Conservation (phyloP, 495 filamentous ascomycete genomes). For the Parathielavia appendiculata region DNA sequence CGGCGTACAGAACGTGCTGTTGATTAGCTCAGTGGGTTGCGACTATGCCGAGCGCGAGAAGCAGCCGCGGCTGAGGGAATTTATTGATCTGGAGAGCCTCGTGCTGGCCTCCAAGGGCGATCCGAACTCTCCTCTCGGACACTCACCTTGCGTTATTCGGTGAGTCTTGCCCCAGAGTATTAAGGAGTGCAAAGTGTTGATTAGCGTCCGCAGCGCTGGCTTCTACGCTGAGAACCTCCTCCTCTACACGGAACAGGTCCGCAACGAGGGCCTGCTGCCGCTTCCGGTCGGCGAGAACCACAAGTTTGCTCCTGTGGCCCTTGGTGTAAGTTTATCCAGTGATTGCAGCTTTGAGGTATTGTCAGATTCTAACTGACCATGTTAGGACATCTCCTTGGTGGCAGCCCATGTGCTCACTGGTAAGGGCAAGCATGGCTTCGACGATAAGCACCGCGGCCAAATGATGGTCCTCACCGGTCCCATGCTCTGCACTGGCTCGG, state of each 20-base stretch:
- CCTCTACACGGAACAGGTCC: constrained; percentile 44
- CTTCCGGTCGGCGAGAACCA: constrained; percentile 48
- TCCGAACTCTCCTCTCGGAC: constrained; percentile 34
- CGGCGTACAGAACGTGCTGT: constrained; percentile 45
- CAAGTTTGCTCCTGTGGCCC: constrained; percentile 51
- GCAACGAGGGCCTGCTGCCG: constrained; percentile 43
- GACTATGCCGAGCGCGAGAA: constrained; percentile 49
- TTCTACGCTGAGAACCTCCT: constrained; percentile 57
- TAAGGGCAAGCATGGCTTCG: constrained; percentile 50
- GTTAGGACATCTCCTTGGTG: constrained; percentile 46
- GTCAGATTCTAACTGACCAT: not conserved
- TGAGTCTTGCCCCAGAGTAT: constrained; percentile 21
- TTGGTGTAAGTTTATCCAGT: constrained; percentile 33
- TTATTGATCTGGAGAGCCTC: constrained; percentile 48
- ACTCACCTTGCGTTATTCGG: constrained; percentile 50
- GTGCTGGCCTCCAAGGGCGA: constrained; percentile 48
- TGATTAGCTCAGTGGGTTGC: constrained; percentile 51
- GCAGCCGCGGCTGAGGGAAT: constrained; percentile 51
- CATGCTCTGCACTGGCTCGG: constrained; percentile 48
- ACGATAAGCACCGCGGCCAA: constrained; percentile 51
- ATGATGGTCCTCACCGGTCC: constrained; percentile 54
- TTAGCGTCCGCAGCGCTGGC: constrained; percentile 35
- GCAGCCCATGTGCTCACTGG: constrained; percentile 49
- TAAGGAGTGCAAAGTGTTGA: not conserved
- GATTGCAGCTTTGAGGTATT: no score